Conservation (phyloP, 2,329 filamentous ascomycete species). For the Ophiosphaerella korrae region DNA sequence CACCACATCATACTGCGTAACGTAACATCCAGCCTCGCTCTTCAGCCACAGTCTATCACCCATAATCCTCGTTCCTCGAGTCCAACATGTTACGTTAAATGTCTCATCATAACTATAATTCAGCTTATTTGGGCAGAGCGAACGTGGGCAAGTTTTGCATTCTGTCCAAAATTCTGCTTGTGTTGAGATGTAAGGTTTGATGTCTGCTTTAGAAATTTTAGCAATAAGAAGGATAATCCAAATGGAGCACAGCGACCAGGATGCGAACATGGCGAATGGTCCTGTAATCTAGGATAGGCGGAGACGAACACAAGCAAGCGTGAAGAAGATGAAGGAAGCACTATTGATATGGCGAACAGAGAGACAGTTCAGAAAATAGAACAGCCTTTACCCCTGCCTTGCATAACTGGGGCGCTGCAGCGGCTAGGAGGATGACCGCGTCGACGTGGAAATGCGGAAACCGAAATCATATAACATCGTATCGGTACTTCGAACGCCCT, state of each 20-base stretch:
- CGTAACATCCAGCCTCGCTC: constrained; percentile 33
- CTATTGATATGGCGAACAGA: background rate
- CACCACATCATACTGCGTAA: constrained; percentile 36
- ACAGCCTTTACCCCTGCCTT: background rate
- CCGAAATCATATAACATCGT: constrained; percentile 2
- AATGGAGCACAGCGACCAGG: background rate
- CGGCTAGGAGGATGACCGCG: constrained; percentile 1
- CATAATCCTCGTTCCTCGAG: constrained; percentile 34
- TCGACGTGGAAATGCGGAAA: background rate
- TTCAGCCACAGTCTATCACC: constrained; percentile 35
- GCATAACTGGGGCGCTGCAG: background rate
- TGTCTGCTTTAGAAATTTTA: background rate
- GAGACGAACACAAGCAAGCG: constrained; percentile 1
- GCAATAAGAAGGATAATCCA: background rate
- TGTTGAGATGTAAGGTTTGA: constrained; percentile 26
- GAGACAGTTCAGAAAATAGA: background rate
- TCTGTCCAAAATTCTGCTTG: constrained; percentile 33
- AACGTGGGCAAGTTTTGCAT: constrained; percentile 40
- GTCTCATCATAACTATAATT: constrained; percentile 18
- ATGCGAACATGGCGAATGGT: constrained; percentile 7
- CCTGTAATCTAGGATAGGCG: background rate
- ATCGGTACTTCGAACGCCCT: background rate
- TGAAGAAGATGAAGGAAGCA: background rate
- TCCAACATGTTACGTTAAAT: constrained; percentile 38
- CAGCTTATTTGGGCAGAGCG: constrained; percentile 32